Evolutionary conservation across 148 eudicot species (phyloP).

Genomic region (Arctostaphylos glauca): DNA sequence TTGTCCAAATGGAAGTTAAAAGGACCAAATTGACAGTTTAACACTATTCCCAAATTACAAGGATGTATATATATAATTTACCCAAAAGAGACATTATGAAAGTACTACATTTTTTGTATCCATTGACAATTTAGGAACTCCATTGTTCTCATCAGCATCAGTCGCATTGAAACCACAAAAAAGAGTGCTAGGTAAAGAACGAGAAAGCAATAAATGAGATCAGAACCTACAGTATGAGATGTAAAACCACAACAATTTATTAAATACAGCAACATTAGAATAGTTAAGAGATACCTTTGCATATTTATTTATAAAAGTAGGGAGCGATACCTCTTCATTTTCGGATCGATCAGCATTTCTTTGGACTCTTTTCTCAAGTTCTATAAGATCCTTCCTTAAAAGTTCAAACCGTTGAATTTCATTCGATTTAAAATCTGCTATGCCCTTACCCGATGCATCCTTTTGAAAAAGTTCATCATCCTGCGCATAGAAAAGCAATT

Average conservation of each 20-base stretch:
- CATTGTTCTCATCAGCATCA: background rate
- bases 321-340: slow-evolving; percentile 59
- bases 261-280: background rate
- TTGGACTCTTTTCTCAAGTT: slow-evolving; percentile 90
- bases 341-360: slow-evolving; percentile 59
- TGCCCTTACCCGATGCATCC: slow-evolving; percentile 20
- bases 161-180: background rate
- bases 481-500: slow-evolving; percentile 38
- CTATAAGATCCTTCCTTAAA: slow-evolving; percentile 80
- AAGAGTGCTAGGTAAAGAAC: background rate
- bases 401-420: slow-evolving; percentile 87
- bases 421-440: slow-evolving; percentile 47
- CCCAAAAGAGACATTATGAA: background rate
- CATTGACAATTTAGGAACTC: background rate
- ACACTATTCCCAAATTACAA: background rate
- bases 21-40: background rate
- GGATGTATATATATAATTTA: background rate
- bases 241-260: background rate
- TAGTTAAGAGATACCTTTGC: slow-evolving; percentile 49
- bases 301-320: slow-evolving; percentile 19
- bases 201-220: background rate
- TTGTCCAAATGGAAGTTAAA: background rate
- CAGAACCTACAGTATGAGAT: background rate
- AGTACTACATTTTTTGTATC: background rate
- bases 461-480: slow-evolving; percentile 33